Percentiles rank a stretch among this genome's conserved stretches.
Evolutionary conservation across 75 land plant species (phyloP).

Genomic region (Gnetum montanum): DNA sequence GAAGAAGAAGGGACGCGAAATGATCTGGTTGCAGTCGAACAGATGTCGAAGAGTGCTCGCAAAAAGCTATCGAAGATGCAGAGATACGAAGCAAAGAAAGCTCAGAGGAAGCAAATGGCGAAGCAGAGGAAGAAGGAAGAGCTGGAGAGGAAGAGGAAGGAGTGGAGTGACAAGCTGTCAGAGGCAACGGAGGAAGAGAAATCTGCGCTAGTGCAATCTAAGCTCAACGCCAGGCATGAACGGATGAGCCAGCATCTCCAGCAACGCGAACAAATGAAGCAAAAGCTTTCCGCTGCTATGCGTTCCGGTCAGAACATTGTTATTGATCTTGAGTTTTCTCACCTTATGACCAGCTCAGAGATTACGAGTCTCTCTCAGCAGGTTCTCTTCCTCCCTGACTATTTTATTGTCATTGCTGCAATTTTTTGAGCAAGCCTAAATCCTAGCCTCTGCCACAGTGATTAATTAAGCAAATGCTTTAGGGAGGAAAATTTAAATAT

Average conservation of each 20-base stretch:
- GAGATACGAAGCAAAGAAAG: slow-evolving; percentile 45
- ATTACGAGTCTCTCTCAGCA: slow-evolving; percentile 74
- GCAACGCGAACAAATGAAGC: slow-evolving; percentile 40
- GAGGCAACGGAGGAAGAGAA: slow-evolving; percentile 57
- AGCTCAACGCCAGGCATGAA: slow-evolving; percentile 40
- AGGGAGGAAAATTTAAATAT: too few species aligned
- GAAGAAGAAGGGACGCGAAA: too few species aligned
- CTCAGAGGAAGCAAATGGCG: slow-evolving; percentile 42
- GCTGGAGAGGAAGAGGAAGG: slow-evolving; percentile 52
- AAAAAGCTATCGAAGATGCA: slow-evolving; percentile 72
- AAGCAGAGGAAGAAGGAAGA: slow-evolving; percentile 47
- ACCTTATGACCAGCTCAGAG: slow-evolving; percentile 63
- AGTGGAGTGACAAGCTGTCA: slow-evolving; percentile 73
- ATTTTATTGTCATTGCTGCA: neutral
- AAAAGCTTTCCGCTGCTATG: slow-evolving; percentile 40
- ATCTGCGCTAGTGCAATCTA: slow-evolving; percentile 17
- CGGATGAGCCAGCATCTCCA: slow-evolving; percentile 43
- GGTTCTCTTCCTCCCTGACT: too few species aligned
- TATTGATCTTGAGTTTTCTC: slow-evolving; percentile 71
- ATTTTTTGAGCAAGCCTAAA: neutral
- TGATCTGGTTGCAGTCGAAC: too few species aligned
- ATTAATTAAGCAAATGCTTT: neutral
- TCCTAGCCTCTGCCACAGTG: neutral
- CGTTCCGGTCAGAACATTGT: slow-evolving; percentile 72
- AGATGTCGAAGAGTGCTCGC: slow-evolving; percentile 55